Conservation (phyloP, 441 rosid species). For the Codiaeum variegatum region DNA sequence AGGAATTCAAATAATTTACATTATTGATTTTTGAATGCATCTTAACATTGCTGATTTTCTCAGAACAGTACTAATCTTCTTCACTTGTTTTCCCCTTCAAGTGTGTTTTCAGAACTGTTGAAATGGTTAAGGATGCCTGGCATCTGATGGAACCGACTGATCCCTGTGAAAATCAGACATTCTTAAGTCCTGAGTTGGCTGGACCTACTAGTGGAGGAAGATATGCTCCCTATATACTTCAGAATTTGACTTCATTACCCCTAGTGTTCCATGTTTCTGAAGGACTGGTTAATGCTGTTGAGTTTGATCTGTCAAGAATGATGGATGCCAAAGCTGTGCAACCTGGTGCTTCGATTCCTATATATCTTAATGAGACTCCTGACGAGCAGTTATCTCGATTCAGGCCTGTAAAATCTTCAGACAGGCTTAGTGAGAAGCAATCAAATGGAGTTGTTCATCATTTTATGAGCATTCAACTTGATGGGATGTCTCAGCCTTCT, state of each 20-base stretch:
- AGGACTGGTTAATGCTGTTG: constrained; percentile 43
- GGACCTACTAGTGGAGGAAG: constrained; percentile 47
- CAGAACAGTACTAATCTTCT: background rate
- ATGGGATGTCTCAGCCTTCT: constrained; percentile 74
- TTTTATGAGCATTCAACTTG: constrained; percentile 75
- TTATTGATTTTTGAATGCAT: background rate
- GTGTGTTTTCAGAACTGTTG: constrained; percentile 75
- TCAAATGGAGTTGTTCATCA: constrained; percentile 65
- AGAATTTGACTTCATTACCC: constrained; percentile 85
- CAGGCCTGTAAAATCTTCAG: constrained; percentile 53
- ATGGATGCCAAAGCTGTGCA: constrained; percentile 51
- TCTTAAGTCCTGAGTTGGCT: constrained; percentile 31
- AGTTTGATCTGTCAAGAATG: constrained; percentile 40
- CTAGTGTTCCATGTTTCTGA: constrained; percentile 59
- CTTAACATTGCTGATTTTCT: background rate
- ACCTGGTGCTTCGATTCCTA: constrained; percentile 77
- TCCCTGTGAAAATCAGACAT: constrained; percentile 38
- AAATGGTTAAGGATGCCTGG: constrained; percentile 72
- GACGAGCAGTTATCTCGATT: constrained; percentile 51
- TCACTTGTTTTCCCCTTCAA: constrained; percentile 22
- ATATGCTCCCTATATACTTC: constrained; percentile 83
- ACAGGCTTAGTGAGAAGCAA: constrained; percentile 59
- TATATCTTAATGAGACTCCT: constrained; percentile 56
- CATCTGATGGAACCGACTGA: constrained; percentile 38
- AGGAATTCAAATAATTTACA: constrained; percentile 7